Evolutionary conservation across 1,284 basidiomycete species (phyloP).

Genomic region (Pisolithus thermaeus): DNA sequence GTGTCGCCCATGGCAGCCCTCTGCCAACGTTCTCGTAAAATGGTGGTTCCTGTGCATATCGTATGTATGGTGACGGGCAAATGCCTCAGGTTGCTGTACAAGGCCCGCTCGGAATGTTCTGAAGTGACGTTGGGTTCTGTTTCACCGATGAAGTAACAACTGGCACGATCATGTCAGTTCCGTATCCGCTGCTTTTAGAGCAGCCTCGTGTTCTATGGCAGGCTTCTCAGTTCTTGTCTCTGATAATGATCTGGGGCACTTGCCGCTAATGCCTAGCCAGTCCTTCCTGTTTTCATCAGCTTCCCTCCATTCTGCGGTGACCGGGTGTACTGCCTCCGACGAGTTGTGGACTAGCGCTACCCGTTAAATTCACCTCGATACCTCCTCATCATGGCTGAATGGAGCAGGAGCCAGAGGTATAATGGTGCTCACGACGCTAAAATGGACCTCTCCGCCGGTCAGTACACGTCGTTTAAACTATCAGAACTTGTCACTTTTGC

Average conservation of each 20-base stretch:
- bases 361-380: constrained; percentile 1
- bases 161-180: constrained; percentile 12
- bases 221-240: constrained; percentile 16
- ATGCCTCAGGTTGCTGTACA: background rate
- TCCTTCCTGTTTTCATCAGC: background rate
- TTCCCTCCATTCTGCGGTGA: constrained; percentile 1
- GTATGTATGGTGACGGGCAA: background rate
- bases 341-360: constrained; percentile 1
- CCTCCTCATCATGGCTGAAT: background rate
- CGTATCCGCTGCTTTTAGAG: constrained; percentile 23
- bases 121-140: background rate
- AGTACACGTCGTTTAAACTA: background rate
- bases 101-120: background rate
- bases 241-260: constrained; percentile 29
- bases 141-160: constrained; percentile 22
- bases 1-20: constrained; percentile 16
- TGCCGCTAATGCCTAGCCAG: constrained; percentile 10
- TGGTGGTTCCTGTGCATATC: background rate
- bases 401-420: background rate
- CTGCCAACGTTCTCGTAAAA: constrained; percentile 10
- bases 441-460: background rate
- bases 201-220: constrained; percentile 31
- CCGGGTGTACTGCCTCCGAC: background rate
- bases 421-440: background rate
- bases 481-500: background rate